Percentiles rank a stretch among this genome's conserved stretches.
These are phyloP conservation scores for Lactuca saligna DNA, from an alignment of 129 eudicot species.

Conservation along the genomic window DNA sequence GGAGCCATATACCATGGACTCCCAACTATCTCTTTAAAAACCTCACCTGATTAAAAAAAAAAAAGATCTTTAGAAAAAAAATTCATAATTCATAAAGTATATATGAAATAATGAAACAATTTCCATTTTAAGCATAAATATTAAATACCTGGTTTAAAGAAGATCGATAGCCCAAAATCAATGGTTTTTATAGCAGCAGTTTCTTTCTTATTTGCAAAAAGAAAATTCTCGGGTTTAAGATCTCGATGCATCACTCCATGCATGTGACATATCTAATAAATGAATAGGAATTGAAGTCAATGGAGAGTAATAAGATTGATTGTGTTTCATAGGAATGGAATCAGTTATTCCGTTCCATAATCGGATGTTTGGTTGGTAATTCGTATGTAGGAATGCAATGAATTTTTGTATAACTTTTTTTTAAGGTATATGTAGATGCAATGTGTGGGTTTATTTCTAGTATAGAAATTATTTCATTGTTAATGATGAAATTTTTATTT, in stretches of 20 bases:
- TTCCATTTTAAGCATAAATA: neutral
- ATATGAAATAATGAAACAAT: neutral
- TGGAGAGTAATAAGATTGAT: neutral
- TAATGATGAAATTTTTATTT: neutral
- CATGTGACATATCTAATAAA: conserved; percentile 60
- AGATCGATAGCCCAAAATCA: conserved; percentile 82
- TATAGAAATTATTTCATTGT: no score
- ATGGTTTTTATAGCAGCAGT: conserved; percentile 69
- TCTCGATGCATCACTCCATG: conserved; percentile 92
- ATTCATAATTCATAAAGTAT: neutral
- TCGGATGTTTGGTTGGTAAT: no score
- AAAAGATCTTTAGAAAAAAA: neutral
- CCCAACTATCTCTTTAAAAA: conserved; percentile 76
- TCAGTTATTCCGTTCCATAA: no score
- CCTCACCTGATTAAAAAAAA: conserved; percentile 42
- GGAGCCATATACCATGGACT: conserved; percentile 97
- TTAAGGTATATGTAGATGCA: no score
- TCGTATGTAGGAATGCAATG: no score
- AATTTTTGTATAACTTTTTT: no score
- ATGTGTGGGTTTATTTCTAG: neutral
- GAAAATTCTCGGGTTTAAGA: conserved; percentile 89
- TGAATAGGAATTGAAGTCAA: conserved; percentile 20
- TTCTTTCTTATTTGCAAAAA: conserved; percentile 82
- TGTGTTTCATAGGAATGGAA: neutral
- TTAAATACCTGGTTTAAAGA: conserved; percentile 73